Evolutionary conservation across 2,329 filamentous ascomycete species (phyloP).

Genomic region (Ascochyta rabiei): DNA sequence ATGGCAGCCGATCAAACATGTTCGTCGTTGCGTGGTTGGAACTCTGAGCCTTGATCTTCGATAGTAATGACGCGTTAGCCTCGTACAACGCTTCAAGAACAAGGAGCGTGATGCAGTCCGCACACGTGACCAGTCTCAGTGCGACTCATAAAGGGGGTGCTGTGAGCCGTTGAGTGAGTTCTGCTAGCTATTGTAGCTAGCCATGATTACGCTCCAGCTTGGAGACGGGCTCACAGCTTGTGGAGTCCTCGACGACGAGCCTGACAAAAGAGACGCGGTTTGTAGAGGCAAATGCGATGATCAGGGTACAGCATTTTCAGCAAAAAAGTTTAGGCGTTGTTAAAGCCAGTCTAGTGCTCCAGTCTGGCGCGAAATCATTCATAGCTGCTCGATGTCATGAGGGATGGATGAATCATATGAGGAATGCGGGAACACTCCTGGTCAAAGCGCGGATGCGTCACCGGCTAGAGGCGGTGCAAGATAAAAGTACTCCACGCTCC

Average conservation of each 20-base stretch:
- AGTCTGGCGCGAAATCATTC: background rate
- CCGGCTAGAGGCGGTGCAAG: constrained; percentile 30
- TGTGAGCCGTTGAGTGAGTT: background rate
- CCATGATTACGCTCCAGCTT: background rate
- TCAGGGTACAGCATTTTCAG: background rate
- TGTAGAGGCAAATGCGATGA: background rate
- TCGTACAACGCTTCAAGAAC: constrained; percentile 1
- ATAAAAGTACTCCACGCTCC: constrained; percentile 21
- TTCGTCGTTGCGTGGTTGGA: constrained; percentile 1
- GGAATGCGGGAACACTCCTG: constrained; percentile 9
- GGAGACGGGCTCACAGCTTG: background rate
- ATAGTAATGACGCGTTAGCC: constrained; percentile 1
- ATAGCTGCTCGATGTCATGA: background rate
- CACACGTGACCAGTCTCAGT: background rate
- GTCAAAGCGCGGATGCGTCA: constrained; percentile 22
- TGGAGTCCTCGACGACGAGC: background rate
- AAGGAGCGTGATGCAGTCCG: background rate
- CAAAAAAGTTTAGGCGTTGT: background rate
- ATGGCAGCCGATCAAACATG: constrained; percentile 20
- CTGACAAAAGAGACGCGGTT: background rate
- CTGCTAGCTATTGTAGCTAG: background rate
- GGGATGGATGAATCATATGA: constrained; percentile 1
- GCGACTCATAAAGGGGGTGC: background rate
- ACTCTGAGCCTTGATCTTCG: background rate
- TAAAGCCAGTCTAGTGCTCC: background rate